These are phyloP conservation scores for Pythium grandisporangium DNA, from an alignment of 352 stramenopile species.

Conservation along the genomic window DNA sequence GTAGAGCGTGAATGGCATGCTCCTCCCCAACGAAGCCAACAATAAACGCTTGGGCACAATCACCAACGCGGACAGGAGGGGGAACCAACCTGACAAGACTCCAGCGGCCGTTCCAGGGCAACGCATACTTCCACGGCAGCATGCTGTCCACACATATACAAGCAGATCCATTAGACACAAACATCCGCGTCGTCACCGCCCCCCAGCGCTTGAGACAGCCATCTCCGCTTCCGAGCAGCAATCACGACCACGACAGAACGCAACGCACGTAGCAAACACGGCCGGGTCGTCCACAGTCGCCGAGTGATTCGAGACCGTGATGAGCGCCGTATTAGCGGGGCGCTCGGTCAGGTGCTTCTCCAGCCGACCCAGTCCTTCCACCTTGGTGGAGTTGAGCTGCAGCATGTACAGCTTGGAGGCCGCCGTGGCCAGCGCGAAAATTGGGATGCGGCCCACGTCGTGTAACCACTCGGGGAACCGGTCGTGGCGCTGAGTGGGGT, in stretches of 20 bases:
- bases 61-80: not conserved
- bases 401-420: constrained; percentile 51
- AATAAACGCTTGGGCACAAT: not conserved
- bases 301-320: constrained; percentile 83
- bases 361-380: constrained; percentile 37
- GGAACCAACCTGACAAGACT: constrained; percentile 51
- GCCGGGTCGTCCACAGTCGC: constrained; percentile 74
- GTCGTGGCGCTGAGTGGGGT: constrained; percentile 13
- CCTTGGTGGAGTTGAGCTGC: constrained; percentile 33
- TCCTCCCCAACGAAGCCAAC: not conserved
- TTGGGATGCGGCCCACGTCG: constrained; percentile 33
- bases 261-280: constrained; percentile 47
- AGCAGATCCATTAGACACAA: too few species aligned
- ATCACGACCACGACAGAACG: not conserved
- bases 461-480: constrained; percentile 66
- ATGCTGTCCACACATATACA: constrained; percentile 26
- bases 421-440: constrained; percentile 36
- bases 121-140: constrained; percentile 59
- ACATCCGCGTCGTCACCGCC: too few species aligned
- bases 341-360: constrained; percentile 27
- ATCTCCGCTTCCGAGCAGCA: too few species aligned
- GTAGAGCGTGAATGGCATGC: too few species aligned
- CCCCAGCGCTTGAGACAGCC: too few species aligned
- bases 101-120: constrained; percentile 52
- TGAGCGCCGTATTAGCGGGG: constrained; percentile 38